Percentiles rank a stretch among this genome's conserved stretches.
Evolutionary conservation across 176 grass and related monocot genomes (phyloP).

Genomic region (Aegilops speltoides): DNA sequence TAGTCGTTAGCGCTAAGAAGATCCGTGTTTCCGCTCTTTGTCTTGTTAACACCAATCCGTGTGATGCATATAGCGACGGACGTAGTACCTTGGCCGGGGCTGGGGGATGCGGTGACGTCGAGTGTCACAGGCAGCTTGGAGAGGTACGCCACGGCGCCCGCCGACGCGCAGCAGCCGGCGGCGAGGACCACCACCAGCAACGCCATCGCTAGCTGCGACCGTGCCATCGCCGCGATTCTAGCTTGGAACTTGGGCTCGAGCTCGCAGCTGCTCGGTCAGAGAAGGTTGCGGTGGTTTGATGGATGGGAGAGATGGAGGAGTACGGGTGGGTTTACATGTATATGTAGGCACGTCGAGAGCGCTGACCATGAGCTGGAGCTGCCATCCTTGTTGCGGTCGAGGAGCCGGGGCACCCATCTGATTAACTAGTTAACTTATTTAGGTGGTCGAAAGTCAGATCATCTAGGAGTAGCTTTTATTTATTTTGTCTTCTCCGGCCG

Average conservation of each 20-base stretch:
- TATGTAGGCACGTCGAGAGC: background rate
- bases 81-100: slow-evolving; percentile 52
- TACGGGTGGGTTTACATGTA: background rate
- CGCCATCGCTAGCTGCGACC: background rate
- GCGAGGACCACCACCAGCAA: slow-evolving; percentile 18
- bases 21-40: too few relatives aligned
- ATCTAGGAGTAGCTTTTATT: background rate
- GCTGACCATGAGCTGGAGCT: background rate
- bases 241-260: background rate
- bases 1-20: too few relatives aligned
- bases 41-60: background rate
- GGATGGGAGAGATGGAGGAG: background rate
- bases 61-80: background rate
- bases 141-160: slow-evolving; percentile 44
- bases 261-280: background rate
- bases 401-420: background rate
- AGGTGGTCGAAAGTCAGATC: background rate
- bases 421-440: background rate
- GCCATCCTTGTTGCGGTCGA: background rate
- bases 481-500: background rate
- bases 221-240: background rate
- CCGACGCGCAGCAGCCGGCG: slow-evolving; percentile 18
- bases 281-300: background rate
- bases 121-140: slow-evolving; percentile 50
- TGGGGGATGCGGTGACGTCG: slow-evolving; percentile 40